Percentiles rank a stretch among this genome's conserved stretches.
phyloP scores from a whole-genome alignment of 768 basidiomycete genomes.

The Udeniomyces megalosporus region DNA sequence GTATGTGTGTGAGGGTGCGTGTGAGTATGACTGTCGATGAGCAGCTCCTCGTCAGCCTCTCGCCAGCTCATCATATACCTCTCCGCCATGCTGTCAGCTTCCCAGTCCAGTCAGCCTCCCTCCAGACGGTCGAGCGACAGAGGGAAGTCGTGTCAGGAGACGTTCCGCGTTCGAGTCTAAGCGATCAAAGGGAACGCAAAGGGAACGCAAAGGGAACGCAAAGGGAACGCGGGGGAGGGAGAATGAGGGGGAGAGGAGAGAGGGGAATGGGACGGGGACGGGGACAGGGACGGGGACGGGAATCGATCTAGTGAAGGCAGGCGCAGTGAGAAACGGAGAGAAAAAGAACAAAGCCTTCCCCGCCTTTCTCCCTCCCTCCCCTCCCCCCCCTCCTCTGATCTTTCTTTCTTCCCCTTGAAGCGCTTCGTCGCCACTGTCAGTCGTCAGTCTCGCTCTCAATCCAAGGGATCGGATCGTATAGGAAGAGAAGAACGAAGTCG shows the following conservation, averaged over 20 bases:
- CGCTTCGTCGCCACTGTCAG: no score
- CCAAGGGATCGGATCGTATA: no score
- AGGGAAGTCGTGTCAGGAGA: neutral
- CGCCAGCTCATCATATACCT: no score
- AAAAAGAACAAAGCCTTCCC: neutral
- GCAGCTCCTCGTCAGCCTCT: no score
- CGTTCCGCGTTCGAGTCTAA: conserved; percentile 31
- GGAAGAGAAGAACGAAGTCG: no score
- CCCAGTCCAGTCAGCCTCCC: no score
- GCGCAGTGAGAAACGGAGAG: neutral
- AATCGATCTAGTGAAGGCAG: conserved; percentile 26
- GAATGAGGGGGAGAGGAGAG: neutral
- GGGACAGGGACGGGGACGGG: conserved; percentile 46
- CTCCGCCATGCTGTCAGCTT: no score
- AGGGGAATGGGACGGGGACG: neutral
- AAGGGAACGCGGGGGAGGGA: conserved; percentile 8
- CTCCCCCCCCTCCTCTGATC: neutral
- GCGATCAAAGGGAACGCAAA: conserved; percentile 20
- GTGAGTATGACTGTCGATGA: no score
- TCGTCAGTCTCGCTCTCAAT: no score
- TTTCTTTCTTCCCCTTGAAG: neutral
- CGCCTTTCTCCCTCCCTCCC: neutral
- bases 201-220: conserved; percentile 18
- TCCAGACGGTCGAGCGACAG: neutral
- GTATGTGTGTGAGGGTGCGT: no score